These are phyloP conservation scores for Pythium brachiatum DNA, from an alignment of 352 stramenopile species.

Conservation along the genomic window DNA sequence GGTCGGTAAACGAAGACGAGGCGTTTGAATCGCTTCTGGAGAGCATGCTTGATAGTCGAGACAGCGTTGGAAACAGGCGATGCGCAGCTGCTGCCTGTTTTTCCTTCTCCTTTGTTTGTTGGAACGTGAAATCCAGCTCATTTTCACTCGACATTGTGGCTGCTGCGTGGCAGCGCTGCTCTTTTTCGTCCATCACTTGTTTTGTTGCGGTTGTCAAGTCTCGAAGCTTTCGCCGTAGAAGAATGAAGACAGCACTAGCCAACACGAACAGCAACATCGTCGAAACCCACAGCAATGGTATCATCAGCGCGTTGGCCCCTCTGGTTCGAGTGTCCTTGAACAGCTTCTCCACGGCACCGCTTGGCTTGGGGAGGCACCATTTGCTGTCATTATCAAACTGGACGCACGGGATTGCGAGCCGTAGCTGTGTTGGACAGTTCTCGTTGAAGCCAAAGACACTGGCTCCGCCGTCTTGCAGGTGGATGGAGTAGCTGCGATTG, in stretches of 20 bases:
- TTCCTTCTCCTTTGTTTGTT: not conserved
- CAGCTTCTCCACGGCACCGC: slow-evolving; percentile 24
- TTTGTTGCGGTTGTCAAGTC: not conserved
- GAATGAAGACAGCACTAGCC: slow-evolving; percentile 1
- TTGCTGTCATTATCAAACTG: slow-evolving; percentile 21
- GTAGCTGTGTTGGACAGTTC: slow-evolving; percentile 27
- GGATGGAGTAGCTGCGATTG: slow-evolving; percentile 37
- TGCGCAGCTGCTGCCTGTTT: not conserved
- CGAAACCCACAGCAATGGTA: slow-evolving; percentile 13
- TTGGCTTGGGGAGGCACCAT: slow-evolving; percentile 42
- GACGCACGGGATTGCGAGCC: slow-evolving; percentile 42
- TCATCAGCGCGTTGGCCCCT: not conserved
- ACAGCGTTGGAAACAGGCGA: not conserved
- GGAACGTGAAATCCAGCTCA: slow-evolving; percentile 10
- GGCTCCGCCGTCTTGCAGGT: slow-evolving; percentile 18
- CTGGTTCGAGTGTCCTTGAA: slow-evolving; percentile 14
- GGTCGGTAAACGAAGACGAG: slow-evolving; percentile 44
- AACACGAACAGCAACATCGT: slow-evolving; percentile 6
- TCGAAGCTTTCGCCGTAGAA: slow-evolving; percentile 1
- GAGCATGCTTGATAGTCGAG: not conserved
- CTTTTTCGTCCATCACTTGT: not conserved
- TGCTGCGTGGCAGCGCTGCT: not conserved
- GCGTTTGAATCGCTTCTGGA: slow-evolving; percentile 1
- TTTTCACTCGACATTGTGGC: slow-evolving; percentile 7
- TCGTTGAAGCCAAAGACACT: not conserved